Percentiles rank a stretch among this genome's conserved stretches.
phyloP scores from a whole-genome alignment of 1,284 basidiomycete genomes.

The Apiotrichum mycotoxinovorans region DNA sequence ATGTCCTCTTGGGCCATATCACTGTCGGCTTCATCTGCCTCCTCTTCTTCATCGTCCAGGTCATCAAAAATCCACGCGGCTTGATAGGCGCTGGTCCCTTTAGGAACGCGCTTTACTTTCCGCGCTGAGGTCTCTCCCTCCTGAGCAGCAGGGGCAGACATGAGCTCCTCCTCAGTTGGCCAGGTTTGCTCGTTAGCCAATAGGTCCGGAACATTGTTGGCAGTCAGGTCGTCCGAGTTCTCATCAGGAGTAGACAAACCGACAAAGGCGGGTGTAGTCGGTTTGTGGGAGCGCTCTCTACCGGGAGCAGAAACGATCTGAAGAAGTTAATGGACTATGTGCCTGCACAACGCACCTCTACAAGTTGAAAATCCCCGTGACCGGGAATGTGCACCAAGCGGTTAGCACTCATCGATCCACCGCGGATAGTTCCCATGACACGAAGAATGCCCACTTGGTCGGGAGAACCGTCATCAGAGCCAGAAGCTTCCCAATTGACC shows the following conservation, averaged over 20 bases:
- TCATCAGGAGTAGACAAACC: constrained; percentile 52
- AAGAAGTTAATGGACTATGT: not conserved
- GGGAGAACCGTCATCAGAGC: constrained; percentile 20
- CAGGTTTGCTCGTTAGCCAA: constrained; percentile 95
- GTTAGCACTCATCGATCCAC: constrained; percentile 73
- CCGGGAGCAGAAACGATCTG: not conserved
- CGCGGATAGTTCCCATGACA: constrained; percentile 81
- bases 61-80: constrained; percentile 90
- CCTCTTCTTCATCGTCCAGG: constrained; percentile 56
- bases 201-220: constrained; percentile 81
- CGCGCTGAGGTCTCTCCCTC: constrained; percentile 53
- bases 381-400: constrained; percentile 84
- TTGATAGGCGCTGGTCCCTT: constrained; percentile 89
- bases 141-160: constrained; percentile 44
- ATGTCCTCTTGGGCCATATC: constrained; percentile 41
- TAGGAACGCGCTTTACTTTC: constrained; percentile 70
- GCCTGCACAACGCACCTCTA: constrained; percentile 59
- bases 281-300: not conserved
- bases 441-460: constrained; percentile 56
- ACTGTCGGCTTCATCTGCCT: constrained; percentile 57
- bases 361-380: constrained; percentile 82
- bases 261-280: not conserved
- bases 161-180: constrained; percentile 97
- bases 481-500: constrained; percentile 57
- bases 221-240: constrained; percentile 80